phyloP scores from a whole-genome alignment of 1,284 basidiomycete species.

The Fomes fomentarius region DNA sequence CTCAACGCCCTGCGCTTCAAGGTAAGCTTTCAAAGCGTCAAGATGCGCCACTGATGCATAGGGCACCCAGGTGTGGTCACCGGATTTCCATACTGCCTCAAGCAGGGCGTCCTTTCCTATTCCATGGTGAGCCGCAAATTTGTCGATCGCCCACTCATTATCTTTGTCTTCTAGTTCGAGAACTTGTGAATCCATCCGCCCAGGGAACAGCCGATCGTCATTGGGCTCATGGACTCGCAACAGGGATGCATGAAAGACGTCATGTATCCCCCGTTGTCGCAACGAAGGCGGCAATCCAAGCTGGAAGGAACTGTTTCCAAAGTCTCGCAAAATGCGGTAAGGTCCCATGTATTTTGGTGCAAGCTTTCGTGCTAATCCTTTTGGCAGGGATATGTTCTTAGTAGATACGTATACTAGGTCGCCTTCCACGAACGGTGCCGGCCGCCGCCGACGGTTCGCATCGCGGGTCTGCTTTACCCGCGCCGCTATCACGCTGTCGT shows the following conservation, averaged over 20 bases:
- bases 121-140: conserved; percentile 32
- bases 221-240: conserved; percentile 30
- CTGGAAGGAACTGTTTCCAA: conserved; percentile 12
- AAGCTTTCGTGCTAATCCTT: conserved; percentile 16
- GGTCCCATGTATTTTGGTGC: conserved; percentile 22
- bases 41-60: conserved; percentile 10
- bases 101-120: conserved; percentile 26
- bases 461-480: conserved; percentile 16
- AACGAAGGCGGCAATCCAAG: conserved; percentile 31
- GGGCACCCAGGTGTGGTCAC: conserved; percentile 37
- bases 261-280: conserved; percentile 12
- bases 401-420: conserved; percentile 26
- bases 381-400: conserved; percentile 30
- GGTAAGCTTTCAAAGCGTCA: neutral
- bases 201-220: conserved; percentile 33
- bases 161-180: neutral
- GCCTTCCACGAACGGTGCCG: conserved; percentile 9
- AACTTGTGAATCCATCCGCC: conserved; percentile 19
- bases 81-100: conserved; percentile 35
- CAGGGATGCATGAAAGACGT: conserved; percentile 30
- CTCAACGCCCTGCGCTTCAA: neutral
- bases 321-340: neutral
- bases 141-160: conserved; percentile 35
- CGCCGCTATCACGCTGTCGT: conserved; percentile 25
- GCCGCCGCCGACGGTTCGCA: conserved; percentile 18